Evolutionary conservation across 1,284 basidiomycete genomes (phyloP), one percentile per base, ranked within the genome.

Genomic region (Anthracocystis walkeri): DNA sequence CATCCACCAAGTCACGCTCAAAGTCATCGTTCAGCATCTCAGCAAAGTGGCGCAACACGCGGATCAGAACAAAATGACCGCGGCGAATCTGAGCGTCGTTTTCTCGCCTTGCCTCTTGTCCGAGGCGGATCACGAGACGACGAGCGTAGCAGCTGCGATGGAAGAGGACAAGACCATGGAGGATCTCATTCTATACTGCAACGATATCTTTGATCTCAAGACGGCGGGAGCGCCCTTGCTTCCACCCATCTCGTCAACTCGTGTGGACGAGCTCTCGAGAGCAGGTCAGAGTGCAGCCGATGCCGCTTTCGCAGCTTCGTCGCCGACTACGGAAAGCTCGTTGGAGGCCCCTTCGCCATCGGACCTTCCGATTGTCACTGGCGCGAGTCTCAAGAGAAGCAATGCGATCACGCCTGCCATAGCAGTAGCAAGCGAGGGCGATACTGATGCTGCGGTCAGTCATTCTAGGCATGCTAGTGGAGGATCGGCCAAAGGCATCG

Each of bases 51-150:
- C 91, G 2, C 87, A 90, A 7, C 88, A 89, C 54, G 88, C 89
- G 5, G 89, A 90, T 21, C 89, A 89, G 84, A 98, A 97, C 86
- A 97, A 97, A 87, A 99, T 99, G 96, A 93, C 94, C 72, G 88
- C 92, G 0, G 92, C 92, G 73, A 86, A 86, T 75, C 77, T 86
- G 5, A 77, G 80, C 29, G 72, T 85, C 18, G 82, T 85, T 56
- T 84, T 85, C 40, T 82, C 82, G 16, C 83, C 82, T 16, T 82
- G 80, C 12, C 64, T 85, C 1, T 69, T 82, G 31, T 78, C 79
- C 29, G 80, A 86, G 40, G 74, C 77, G 3, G 77, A 78, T 29
- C 74, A 78, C 49, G 81, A 79, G 46, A 75, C 77, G 3, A 82
- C 80, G 4, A 79, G 74, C 44, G 59, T 84, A 6, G 78, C 81